Conservation (phyloP, 2,329 filamentous ascomycete genomes). For the Elsinoe ampelina region DNA sequence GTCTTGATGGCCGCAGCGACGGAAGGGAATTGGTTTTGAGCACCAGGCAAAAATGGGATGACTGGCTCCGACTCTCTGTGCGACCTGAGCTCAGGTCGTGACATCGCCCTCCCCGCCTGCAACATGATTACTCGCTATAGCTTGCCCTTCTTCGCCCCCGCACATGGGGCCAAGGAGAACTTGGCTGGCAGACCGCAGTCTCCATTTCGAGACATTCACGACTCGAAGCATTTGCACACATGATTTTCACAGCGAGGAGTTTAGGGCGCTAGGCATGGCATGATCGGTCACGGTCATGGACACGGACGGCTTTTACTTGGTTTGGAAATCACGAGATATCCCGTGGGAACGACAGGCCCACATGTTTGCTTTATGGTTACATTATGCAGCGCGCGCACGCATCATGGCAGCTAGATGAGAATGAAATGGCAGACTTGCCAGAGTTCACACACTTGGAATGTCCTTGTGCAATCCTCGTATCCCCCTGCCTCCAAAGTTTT, state of each 20-base stretch:
- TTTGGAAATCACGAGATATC: conserved; percentile 7
- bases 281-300: background rate
- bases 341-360: conserved; percentile 11
- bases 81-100: conserved; percentile 18
- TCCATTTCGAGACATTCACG: background rate
- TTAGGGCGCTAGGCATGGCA: background rate
- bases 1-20: conserved; percentile 49
- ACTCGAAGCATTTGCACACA: background rate
- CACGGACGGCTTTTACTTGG: background rate
- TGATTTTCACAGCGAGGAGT: conserved; percentile 11
- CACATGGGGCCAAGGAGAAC: background rate
- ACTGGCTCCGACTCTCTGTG: conserved; percentile 36
- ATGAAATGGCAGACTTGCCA: background rate
- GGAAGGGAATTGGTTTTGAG: conserved; percentile 50
- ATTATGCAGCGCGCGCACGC: background rate
- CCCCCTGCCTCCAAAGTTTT: no score
- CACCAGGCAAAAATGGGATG: conserved; percentile 52
- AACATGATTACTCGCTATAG: background rate
- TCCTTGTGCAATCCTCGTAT: background rate
- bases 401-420: background rate
- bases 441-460: background rate
- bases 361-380: background rate
- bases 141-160: no score
- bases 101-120: background rate
- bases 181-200: background rate